phyloP scores from a whole-genome alignment of 148 eudicot species.

The Rhododendron williamsianum region DNA sequence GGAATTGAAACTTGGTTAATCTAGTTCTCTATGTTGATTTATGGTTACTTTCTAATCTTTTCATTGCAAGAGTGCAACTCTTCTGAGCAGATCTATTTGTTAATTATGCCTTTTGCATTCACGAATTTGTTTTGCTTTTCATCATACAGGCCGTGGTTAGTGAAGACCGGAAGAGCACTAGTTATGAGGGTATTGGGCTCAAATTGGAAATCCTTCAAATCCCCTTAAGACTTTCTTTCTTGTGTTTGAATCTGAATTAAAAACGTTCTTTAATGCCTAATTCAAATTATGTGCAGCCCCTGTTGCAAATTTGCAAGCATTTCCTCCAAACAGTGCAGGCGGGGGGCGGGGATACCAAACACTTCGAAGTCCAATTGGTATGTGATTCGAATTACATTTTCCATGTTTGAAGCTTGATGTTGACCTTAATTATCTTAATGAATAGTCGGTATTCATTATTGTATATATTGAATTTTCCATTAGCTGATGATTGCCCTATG shows the following conservation, averaged over 20 bases:
- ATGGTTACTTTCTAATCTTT: neutral
- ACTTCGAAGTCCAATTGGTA: constrained; percentile 56
- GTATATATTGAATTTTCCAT: neutral
- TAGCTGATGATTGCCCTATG: neutral
- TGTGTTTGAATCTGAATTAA: constrained; percentile 5
- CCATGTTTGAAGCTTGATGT: neutral
- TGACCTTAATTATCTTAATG: neutral
- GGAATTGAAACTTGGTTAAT: neutral
- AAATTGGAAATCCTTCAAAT: neutral
- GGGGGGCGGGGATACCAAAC: constrained; percentile 62
- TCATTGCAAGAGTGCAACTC: neutral
- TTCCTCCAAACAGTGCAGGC: constrained; percentile 59
- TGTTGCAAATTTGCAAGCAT: constrained; percentile 58
- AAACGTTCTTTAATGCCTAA: neutral
- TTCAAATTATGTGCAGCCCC: constrained; percentile 49
- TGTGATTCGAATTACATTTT: neutral
- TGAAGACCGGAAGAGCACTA: constrained; percentile 43
- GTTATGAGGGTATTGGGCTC: constrained; percentile 41
- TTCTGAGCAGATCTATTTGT: neutral
- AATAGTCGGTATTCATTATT: neutral
- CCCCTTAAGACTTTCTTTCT: neutral
- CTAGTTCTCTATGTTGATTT: neutral
- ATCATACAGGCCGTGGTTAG: constrained; percentile 65
- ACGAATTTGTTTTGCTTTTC: neutral
- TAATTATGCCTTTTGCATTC: neutral